phyloP scores from a whole-genome alignment of 768 basidiomycete genomes.

The Russula sp. region DNA sequence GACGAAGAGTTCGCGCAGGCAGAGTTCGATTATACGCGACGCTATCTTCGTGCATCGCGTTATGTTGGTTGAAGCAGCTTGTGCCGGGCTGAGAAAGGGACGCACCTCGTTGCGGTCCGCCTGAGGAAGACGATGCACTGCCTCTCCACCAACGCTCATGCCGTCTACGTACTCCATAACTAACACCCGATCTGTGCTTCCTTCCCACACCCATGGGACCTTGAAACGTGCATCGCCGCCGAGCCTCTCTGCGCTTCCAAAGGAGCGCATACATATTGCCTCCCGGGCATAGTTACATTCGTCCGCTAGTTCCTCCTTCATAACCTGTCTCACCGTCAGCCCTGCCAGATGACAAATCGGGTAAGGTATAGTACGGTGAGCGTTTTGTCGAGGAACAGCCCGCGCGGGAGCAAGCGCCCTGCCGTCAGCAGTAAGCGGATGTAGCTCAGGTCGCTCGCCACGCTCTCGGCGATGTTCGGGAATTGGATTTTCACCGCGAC shows the following conservation, averaged over 20 bases:
- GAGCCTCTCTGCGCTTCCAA: constrained; percentile 45
- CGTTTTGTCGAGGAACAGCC: constrained; percentile 85
- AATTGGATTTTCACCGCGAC: constrained; percentile 93
- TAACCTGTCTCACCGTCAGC: constrained; percentile 45
- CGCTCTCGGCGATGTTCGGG: constrained; percentile 83
- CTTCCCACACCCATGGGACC: constrained; percentile 82
- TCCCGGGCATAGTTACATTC: constrained; percentile 91
- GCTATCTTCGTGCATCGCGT: constrained; percentile 58
- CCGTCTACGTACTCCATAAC: constrained; percentile 88
- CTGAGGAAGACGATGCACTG: constrained; percentile 50
- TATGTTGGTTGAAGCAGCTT: background rate
- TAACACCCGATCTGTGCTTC: constrained; percentile 75
- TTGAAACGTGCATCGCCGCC: constrained; percentile 64
- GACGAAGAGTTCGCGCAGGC: constrained; percentile 83
- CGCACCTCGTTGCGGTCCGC: constrained; percentile 66
- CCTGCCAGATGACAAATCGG: background rate
- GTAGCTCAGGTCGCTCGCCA: constrained; percentile 82
- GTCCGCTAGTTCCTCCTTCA: constrained; percentile 84
- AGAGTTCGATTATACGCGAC: constrained; percentile 71
- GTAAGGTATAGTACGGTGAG: constrained; percentile 46
- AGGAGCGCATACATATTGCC: constrained; percentile 60
- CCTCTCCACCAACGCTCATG: constrained; percentile 66
- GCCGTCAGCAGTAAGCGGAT: constrained; percentile 77
- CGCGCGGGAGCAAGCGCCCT: constrained; percentile 76
- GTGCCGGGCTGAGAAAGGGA: background rate